Evolutionary conservation across 805 yeast genomes (phyloP), one percentile per base, ranked within the genome.

Genomic region (Scheffersomyces ergatensis): DNA sequence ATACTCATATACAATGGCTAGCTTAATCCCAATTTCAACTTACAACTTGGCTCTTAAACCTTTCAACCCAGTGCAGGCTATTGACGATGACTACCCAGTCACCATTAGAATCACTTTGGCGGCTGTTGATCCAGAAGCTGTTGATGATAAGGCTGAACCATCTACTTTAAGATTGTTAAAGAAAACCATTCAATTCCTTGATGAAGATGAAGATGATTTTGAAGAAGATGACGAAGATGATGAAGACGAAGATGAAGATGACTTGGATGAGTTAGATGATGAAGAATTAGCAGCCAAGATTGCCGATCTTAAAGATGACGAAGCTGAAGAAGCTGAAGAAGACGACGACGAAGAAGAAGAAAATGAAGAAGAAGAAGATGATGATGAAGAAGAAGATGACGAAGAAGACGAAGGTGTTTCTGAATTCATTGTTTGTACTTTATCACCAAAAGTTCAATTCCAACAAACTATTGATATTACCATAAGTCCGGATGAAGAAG

Each of bases 381-480:
- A 67, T 3, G 82, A 72, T 4, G 82, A 70, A 3, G 82, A 72
- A 2, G 84, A 74, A 29, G 82, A 74, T 31, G 80, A 72, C 20
- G 83, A 75, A 16, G 82, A 77, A 13, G 90, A 83, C 35, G 86
- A 82, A 40, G 95, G 83, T 39, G 80, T 86, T 57, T 87, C 85
- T 64, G 96, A 88, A 68, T 84, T 73, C 57, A 85, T 89, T 45
- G 71, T 93, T 47, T 85, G 96, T 71, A 93, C 99, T 40, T 77
- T 93, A 49, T 82, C 95, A 40, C 98, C 99, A 66, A 76, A 82
- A 58, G 60, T 76, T 40, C 88, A 82, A 64, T 85, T 63, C 67
- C 99, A 93, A 76, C 98, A 92, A 76, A 74, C 95, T 42, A 64
- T 93, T 42, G 97, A 93, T 60, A 70, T 93, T 50, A 87, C 95